phyloP scores from a whole-genome alignment of 176 grass and related monocot genomes.

The Oryza nivara region DNA sequence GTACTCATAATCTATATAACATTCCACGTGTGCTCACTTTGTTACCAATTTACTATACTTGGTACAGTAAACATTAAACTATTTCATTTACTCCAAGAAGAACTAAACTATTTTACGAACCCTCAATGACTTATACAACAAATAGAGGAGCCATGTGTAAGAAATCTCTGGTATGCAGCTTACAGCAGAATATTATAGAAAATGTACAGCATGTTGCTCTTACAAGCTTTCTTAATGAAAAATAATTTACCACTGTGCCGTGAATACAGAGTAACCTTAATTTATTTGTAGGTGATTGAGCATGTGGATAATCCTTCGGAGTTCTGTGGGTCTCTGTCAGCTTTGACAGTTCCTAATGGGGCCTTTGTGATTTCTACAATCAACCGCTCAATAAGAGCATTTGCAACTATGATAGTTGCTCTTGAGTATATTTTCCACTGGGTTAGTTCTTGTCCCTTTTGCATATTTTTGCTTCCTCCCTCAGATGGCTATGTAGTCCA shows the following conservation, averaged over 20 bases:
- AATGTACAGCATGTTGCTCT: not conserved
- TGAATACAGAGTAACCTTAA: conserved; percentile 22
- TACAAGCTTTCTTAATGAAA: conserved; percentile 23
- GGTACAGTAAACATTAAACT: too few relatives aligned
- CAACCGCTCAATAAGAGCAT: conserved; percentile 91
- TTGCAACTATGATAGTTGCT: conserved; percentile 76
- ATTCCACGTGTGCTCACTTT: too few relatives aligned
- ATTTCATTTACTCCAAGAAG: too few relatives aligned
- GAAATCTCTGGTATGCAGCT: not conserved
- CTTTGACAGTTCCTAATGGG: conserved; percentile 67
- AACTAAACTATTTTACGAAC: conserved; percentile 4
- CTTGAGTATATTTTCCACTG: conserved; percentile 90
- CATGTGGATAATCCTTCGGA: conserved; percentile 80
- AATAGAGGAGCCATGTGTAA: conserved; percentile 3
- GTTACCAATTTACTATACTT: too few relatives aligned
- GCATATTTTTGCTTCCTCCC: conserved; percentile 23
- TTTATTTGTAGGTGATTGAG: conserved; percentile 87
- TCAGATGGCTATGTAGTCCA: too few relatives aligned
- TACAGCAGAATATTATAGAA: not conserved
- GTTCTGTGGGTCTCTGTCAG: conserved; percentile 80
- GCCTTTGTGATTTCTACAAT: conserved; percentile 85
- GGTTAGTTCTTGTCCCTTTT: conserved; percentile 49
- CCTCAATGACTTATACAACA: not conserved
- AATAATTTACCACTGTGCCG: conserved; percentile 7
- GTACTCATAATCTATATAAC: not conserved